Evolutionary conservation across 257 asterid genomes (phyloP).

Genomic region (Vinca minor): DNA sequence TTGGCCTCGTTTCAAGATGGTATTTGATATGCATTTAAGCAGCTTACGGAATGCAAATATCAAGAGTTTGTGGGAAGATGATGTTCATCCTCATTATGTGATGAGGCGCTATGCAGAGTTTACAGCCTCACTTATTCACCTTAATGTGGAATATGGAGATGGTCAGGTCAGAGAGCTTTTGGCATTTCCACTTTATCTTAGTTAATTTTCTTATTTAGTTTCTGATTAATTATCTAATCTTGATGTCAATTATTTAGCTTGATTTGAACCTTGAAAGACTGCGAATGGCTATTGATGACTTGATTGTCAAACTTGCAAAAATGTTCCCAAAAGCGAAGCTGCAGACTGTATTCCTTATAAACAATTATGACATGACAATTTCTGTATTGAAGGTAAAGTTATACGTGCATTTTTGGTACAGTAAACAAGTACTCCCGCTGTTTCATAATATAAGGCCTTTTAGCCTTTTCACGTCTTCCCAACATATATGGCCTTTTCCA

Average conservation of each 20-base stretch:
- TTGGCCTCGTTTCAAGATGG: slow-evolving; percentile 99
- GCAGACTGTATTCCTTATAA: slow-evolving; percentile 82
- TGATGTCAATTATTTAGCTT: slow-evolving; percentile 37
- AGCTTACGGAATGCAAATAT: slow-evolving; percentile 85
- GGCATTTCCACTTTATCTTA: slow-evolving; percentile 14
- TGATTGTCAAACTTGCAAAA: slow-evolving; percentile 83
- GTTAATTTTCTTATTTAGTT: slow-evolving; percentile 16
- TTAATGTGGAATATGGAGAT: slow-evolving; percentile 88
- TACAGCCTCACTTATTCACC: slow-evolving; percentile 87
- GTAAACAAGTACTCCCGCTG: too few relatives aligned
- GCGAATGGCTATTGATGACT: slow-evolving; percentile 90
- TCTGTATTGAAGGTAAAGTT: slow-evolving; percentile 79
- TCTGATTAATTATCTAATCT: slow-evolving; percentile 11
- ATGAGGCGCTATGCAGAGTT: slow-evolving; percentile 99
- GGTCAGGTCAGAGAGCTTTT: slow-evolving; percentile 69
- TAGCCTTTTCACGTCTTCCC: too few relatives aligned
- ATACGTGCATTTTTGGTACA: background rate
- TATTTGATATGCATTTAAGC: slow-evolving; percentile 91
- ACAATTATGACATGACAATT: slow-evolving; percentile 95
- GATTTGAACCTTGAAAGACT: slow-evolving; percentile 93
- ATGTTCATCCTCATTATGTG: slow-evolving; percentile 96
- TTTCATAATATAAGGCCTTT: too few relatives aligned
- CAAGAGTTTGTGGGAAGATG: slow-evolving; percentile 90
- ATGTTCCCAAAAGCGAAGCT: slow-evolving; percentile 65
- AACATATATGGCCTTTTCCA: too few relatives aligned